A percentile compares a stretch with the other conserved stretches of the same genome.
Evolutionary conservation across 139 green algal genomes (phyloP).

Genomic region (Limnomonas spitsbergensis): DNA sequence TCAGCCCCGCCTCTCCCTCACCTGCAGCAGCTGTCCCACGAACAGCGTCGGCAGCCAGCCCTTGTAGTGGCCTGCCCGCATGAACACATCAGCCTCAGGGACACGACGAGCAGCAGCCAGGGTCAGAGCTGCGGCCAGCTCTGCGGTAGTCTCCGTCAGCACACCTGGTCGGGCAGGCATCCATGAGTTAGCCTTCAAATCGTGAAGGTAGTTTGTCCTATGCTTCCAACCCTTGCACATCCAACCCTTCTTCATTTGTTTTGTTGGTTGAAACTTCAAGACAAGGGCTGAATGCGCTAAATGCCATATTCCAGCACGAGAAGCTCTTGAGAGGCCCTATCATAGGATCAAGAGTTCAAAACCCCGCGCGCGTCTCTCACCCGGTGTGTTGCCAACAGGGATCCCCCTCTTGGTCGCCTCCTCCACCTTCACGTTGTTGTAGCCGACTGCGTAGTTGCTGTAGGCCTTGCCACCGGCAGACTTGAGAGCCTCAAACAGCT

Average conservation of each 20-base stretch:
- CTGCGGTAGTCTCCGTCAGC: slow-evolving; percentile 93
- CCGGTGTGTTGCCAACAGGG: slow-evolving; percentile 95
- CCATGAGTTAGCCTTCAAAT: no score
- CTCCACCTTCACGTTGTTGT: slow-evolving; percentile 92
- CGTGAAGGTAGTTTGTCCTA: no score
- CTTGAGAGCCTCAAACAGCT: slow-evolving; percentile 88
- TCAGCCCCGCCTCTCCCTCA: no score
- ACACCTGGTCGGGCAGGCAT: slow-evolving; percentile 68
- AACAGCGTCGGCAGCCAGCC: slow-evolving; percentile 94
- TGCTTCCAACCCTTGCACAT: no score
- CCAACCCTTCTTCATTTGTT: no score
- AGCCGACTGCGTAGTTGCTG: slow-evolving; percentile 98
- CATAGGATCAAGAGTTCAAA: no score
- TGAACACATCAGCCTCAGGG: slow-evolving; percentile 94
- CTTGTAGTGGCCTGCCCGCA: slow-evolving; percentile 90
- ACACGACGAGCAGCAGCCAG: slow-evolving; percentile 88
- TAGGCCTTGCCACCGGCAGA: slow-evolving; percentile 82
- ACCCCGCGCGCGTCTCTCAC: slow-evolving; percentile 28
- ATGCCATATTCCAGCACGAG: no score
- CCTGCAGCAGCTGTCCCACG: slow-evolving; percentile 71
- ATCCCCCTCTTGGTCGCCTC: slow-evolving; percentile 87
- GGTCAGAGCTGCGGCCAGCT: slow-evolving; percentile 92
- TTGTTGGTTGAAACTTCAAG: no score
- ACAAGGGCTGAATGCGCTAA: no score
- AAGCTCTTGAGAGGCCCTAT: no score